Evolutionary conservation across 495 filamentous ascomycete genomes (phyloP), one percentile per base, ranked within the genome.

Genomic region (Podospora didyma): DNA sequence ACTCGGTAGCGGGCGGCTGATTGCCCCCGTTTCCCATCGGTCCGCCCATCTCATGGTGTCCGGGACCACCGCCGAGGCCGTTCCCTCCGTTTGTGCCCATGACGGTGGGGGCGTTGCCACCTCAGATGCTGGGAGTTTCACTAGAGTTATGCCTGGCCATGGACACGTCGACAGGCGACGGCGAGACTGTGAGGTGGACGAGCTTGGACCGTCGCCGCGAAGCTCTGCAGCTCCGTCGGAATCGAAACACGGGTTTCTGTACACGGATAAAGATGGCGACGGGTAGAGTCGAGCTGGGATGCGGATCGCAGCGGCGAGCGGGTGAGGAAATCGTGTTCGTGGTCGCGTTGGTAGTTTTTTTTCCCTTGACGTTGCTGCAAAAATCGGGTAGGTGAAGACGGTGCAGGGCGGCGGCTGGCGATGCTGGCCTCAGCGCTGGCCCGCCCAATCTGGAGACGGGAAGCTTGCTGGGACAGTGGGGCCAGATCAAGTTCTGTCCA

Each of bases 1-100:
- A 98, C 69, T 98, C 95, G n/a, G 95, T 97, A 46, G 90, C 94
- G 57, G 87, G 85, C 35, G 85, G 86, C 57, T 88, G 84, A 63
- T 82, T 79, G 37, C 51, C 68, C 58, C 75, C 80, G 64, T 77
- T 81, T 23, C 65, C 65, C 67, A 70, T 67, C 22, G 61, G 53
- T 52, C 60, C 62, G 48, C 60, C 60, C 50, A 62, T 63, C 20
- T 71, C 64, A 31, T 31, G 26, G 42, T 79, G 72, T 44, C 68
- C 71, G 51, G 69, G 75, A 62, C 82, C 82, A 51, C 74, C 79
- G 59, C 79, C 79, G 17, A 78, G 69, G 53, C 78, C 79, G 71
- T 78, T 81, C 47, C 82, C 84, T 74, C 80, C 82, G 68, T 79
- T 78, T 60, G 82, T 80, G 73, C 79, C 82, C 86, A 87, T 87